phyloP scores from a whole-genome alignment of 2,329 filamentous ascomycete species.

The Microcyclospora pomicola region DNA sequence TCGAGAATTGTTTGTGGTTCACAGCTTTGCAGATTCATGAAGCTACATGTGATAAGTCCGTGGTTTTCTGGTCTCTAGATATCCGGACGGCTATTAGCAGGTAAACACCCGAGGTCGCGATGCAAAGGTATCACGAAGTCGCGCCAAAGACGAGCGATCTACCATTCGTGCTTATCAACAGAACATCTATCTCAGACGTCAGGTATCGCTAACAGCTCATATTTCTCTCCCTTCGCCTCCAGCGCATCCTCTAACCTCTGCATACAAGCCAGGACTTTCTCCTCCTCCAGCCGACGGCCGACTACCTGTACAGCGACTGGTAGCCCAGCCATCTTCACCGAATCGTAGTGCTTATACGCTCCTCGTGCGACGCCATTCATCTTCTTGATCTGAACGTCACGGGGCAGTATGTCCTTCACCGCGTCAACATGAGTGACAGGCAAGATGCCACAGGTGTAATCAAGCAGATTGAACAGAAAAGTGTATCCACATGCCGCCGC shows the following conservation, averaged over 20 bases:
- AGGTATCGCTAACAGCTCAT: constrained; percentile 31
- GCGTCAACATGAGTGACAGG: constrained; percentile 76
- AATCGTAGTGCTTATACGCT: constrained; percentile 77
- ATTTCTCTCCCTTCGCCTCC: constrained; percentile 38
- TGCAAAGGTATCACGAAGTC: no score
- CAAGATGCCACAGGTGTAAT: constrained; percentile 71
- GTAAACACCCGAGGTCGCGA: no score
- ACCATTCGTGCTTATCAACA: no score
- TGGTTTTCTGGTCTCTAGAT: no score
- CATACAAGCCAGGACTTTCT: constrained; percentile 77
- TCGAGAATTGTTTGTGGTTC: no score
- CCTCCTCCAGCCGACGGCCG: constrained; percentile 66
- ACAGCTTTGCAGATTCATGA: no score
- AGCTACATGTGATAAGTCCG: no score
- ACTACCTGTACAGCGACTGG: constrained; percentile 79
- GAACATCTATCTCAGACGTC: constrained; percentile 1
- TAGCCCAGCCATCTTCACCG: constrained; percentile 68
- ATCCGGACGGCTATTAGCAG: no score
- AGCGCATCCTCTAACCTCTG: constrained; percentile 62
- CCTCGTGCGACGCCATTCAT: constrained; percentile 70
- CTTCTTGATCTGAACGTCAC: constrained; percentile 44
- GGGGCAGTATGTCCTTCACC: constrained; percentile 50
- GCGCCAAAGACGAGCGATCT: no score
- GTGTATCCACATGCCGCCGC: constrained; percentile 84
- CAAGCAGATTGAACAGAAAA: constrained; percentile 82